Base-by-base conservation (phyloP, 345 rosid species). In the Litchi chinensis region DNA sequence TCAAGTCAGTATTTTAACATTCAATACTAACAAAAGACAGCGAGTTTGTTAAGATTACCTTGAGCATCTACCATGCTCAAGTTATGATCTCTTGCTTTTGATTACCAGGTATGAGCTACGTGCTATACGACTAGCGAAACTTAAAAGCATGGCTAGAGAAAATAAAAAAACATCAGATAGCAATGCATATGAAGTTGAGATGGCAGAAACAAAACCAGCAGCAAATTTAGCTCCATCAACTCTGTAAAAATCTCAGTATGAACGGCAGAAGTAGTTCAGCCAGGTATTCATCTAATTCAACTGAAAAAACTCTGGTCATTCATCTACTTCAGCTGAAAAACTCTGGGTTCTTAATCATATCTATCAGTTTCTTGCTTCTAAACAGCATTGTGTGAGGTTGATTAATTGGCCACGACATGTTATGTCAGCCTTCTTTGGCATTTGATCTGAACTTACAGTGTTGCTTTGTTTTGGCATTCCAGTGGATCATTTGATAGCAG, bases 171-270 rank as follows among this genome's bases (percentile, higher is more conserved):
- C 80, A 69, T 50, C 86, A 68, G 76, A 80, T 62, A 16, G 59
- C 40, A 21, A 76, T 65, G 73, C 79, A 41, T 80, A 73, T 70
- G 93, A 92, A 88, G 87, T 90, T 67, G 92, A 92, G 85, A 86
- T 92, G 93, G 81, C 88, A 22, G 92, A 90, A 71, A 84, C 90
- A 44, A 79, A 80, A 74, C 78, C 77, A 52, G 76, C 83, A 44
- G 76, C 71, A 41, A 44, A 40, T 71, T 39, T 72, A 79, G 81
- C 82, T 62, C 83, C 85, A 24, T 24, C 83, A 66, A 74, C 82
- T 40, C 85, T 85, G 48, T 85, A 80, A 86, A 86, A 75, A 80
- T 73, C 22, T 65, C 26, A n/a, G 8, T 67, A 24, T 44, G 15
- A 24, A 15, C 32, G 40, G 21, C 48, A 18, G 71, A 62, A 77